Conservation (phyloP, 2,329 filamentous ascomycete genomes). For the Tolypocladium tropicale region DNA sequence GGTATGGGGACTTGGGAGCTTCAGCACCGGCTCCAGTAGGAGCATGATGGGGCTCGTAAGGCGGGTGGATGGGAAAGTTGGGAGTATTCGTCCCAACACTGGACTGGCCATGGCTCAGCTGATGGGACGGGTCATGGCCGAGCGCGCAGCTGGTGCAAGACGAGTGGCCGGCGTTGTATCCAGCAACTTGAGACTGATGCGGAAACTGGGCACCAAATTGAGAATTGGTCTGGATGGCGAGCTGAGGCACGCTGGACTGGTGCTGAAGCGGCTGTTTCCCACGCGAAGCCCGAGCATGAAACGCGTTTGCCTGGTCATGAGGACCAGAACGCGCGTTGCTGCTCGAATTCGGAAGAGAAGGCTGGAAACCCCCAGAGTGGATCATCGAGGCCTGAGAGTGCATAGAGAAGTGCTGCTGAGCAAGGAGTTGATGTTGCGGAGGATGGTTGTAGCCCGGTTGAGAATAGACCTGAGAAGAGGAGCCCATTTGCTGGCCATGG, state of each 20-base stretch:
- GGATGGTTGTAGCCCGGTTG: neutral
- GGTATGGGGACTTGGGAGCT: neutral
- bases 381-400: neutral
- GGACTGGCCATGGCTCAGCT: neutral
- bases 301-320: neutral
- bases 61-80: neutral
- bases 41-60: neutral
- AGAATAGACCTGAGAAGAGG: neutral
- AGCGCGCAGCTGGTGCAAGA: neutral
- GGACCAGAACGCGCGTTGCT: neutral
- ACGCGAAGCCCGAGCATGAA: neutral
- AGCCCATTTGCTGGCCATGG: neutral
- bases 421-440: neutral
- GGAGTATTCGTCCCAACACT: neutral
- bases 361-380: neutral
- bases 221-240: neutral
- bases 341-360: too few species aligned
- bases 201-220: neutral
- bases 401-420: neutral
- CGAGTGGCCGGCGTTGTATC: neutral
- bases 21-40: neutral
- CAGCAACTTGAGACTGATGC: neutral
- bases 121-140: neutral
- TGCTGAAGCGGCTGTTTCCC: neutral
- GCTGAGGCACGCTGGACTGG: neutral